Conservation (phyloP, 2,329 filamentous ascomycete species). For the Ophiostoma ulmi region DNA sequence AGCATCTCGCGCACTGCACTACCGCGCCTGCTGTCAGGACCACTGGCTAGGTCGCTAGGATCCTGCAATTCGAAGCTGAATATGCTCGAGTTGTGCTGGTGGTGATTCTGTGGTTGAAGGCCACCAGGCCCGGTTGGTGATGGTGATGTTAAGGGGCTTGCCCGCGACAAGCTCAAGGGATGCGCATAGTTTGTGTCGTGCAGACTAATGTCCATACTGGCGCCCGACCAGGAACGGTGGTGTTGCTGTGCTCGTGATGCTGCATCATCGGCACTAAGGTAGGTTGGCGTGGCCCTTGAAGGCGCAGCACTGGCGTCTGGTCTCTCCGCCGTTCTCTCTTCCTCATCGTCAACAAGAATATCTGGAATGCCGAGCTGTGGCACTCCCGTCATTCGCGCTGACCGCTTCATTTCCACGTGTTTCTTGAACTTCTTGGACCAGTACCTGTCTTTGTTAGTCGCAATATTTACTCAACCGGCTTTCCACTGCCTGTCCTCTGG, state of each 20-base stretch:
- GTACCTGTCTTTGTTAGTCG: conserved; percentile 46
- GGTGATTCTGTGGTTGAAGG: conserved; percentile 30
- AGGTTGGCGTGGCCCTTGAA: conserved; percentile 29
- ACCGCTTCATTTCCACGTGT: conserved; percentile 64
- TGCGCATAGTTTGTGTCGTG: conserved; percentile 44
- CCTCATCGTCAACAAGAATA: conserved; percentile 80
- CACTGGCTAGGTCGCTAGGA: conserved; percentile 32
- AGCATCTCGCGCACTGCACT: conserved; percentile 76
- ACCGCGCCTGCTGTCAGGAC: conserved; percentile 51
- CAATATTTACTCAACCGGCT: background rate
- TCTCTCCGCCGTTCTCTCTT: conserved; percentile 38
- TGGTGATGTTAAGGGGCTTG: conserved; percentile 19
- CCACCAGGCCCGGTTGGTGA: conserved; percentile 32
- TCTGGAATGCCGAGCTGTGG: conserved; percentile 82
- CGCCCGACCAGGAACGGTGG: conserved; percentile 42
- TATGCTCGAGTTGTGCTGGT: conserved; percentile 46
- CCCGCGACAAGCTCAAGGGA: conserved; percentile 51
- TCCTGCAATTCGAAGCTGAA: conserved; percentile 57
- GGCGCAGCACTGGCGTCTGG: conserved; percentile 32
- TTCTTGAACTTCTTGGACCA: conserved; percentile 80
- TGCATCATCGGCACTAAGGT: conserved; percentile 37
- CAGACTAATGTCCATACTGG: conserved; percentile 41
- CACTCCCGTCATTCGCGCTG: conserved; percentile 69
- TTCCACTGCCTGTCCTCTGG: background rate
- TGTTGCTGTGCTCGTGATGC: conserved; percentile 26